Conservation (phyloP, 495 filamentous ascomycete species). For the Aspergillus leporis region DNA sequence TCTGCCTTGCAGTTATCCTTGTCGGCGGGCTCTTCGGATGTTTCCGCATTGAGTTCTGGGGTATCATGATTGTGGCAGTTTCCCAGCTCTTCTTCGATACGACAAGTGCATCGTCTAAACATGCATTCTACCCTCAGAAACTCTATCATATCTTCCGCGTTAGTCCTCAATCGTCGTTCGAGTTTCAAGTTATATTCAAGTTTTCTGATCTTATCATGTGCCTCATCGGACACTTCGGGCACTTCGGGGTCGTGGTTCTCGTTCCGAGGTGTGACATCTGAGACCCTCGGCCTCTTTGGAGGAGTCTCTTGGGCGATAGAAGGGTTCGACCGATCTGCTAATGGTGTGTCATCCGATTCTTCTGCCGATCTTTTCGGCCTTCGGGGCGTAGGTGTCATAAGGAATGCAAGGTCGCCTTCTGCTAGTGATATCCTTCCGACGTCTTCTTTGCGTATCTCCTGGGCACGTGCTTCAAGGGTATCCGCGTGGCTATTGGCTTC, state of each 20-base stretch:
- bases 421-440: constrained; percentile 32
- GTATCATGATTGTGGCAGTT: constrained; percentile 51
- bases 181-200: constrained; percentile 61
- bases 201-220: constrained; percentile 55
- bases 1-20: background rate
- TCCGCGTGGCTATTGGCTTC: constrained; percentile 58
- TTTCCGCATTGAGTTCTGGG: constrained; percentile 8
- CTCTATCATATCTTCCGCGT: constrained; percentile 72
- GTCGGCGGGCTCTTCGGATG: constrained; percentile 8
- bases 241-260: constrained; percentile 48
- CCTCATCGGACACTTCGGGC: constrained; percentile 31
- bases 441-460: constrained; percentile 31
- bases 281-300: constrained; percentile 64
- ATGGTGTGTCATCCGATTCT: constrained; percentile 48
- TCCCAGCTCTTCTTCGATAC: constrained; percentile 53
- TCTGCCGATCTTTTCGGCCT: constrained; percentile 59
- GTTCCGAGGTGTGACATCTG: constrained; percentile 42
- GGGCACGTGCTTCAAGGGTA: constrained; percentile 32
- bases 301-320: constrained; percentile 52
- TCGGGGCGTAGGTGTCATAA: constrained; percentile 34
- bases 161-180: constrained; percentile 64
- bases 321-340: constrained; percentile 48
- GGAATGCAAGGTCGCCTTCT: constrained; percentile 38
- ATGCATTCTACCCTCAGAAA: constrained; percentile 82
- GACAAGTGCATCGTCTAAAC: constrained; percentile 68